phyloP scores from a whole-genome alignment of 1,139 yeast species.

The Spathaspora sp. region DNA sequence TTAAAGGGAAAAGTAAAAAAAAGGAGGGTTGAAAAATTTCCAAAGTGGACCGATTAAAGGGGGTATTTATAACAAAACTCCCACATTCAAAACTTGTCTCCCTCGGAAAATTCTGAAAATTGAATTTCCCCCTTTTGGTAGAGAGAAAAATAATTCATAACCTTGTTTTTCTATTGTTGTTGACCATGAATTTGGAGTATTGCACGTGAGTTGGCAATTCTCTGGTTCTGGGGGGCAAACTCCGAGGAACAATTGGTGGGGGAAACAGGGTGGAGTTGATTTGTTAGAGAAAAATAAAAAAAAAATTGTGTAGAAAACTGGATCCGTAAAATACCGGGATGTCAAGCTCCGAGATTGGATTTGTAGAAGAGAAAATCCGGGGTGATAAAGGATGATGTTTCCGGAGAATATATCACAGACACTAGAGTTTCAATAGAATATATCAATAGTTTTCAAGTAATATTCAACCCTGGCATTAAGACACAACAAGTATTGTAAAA shows the following conservation, averaged over 20 bases:
- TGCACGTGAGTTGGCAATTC: not conserved
- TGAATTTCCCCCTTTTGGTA: not conserved
- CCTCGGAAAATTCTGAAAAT: not conserved
- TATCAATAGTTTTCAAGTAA: not conserved
- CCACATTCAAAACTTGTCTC: not conserved
- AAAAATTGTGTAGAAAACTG: not conserved
- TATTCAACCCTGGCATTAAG: not conserved
- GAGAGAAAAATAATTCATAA: not conserved
- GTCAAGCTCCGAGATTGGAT: not conserved
- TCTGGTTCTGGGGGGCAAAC: not conserved
- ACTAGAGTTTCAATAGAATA: not conserved
- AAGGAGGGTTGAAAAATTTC: not conserved
- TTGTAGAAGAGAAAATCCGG: not conserved
- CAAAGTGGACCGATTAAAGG: slow-evolving; percentile 9
- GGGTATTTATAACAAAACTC: not conserved
- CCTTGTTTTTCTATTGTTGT: not conserved
- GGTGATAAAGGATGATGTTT: not conserved
- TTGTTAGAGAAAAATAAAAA: not conserved
- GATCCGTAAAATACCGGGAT: not conserved
- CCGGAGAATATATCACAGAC: too few relatives aligned
- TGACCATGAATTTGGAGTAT: not conserved
- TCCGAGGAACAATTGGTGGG: not conserved
- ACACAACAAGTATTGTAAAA: not conserved
- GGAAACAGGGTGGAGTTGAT: not conserved
- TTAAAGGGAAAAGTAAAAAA: not conserved